A percentile compares a stretch with the other conserved stretches of the same genome.
Evolutionary conservation across 805 yeast genomes (phyloP).

Genomic region (Zygosaccharomyces gambellarensis): DNA sequence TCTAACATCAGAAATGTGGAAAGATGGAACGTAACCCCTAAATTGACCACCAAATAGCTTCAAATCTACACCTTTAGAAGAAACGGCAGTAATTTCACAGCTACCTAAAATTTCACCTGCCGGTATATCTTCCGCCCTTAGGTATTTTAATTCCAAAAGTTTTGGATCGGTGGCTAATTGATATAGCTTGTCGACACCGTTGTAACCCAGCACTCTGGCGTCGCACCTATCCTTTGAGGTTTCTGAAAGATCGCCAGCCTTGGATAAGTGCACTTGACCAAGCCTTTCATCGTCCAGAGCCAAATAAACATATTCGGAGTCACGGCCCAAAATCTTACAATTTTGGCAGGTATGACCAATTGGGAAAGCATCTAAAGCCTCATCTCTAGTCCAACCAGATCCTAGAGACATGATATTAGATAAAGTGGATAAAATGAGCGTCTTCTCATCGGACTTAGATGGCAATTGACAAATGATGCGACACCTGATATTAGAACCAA

Average conservation of each 20-base stretch:
- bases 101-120: slow-evolving; percentile 61
- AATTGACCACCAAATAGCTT: slow-evolving; percentile 58
- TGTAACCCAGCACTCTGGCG: slow-evolving; percentile 74
- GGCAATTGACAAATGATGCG: slow-evolving; percentile 62
- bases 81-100: slow-evolving; percentile 52
- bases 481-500: slow-evolving; percentile 65
- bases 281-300: slow-evolving; percentile 49
- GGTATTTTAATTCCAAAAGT: slow-evolving; percentile 57
- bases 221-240: slow-evolving; percentile 44
- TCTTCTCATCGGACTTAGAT: slow-evolving; percentile 47
- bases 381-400: slow-evolving; percentile 11
- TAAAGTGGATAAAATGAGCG: slow-evolving; percentile 55
- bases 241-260: slow-evolving; percentile 46
- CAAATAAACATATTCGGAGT: slow-evolving; percentile 51
- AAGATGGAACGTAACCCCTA: slow-evolving; percentile 66
- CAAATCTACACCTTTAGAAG: slow-evolving; percentile 62
- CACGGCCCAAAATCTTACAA: slow-evolving; percentile 58
- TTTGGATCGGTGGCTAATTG: slow-evolving; percentile 65
- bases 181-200: slow-evolving; percentile 60
- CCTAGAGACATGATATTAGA: slow-evolving; percentile 45
- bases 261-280: slow-evolving; percentile 80
- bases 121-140: slow-evolving; percentile 68
- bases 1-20: slow-evolving; percentile 79
- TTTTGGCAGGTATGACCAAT: slow-evolving; percentile 58
- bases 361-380: slow-evolving; percentile 63